Conservation (phyloP, 108 stramenopile genomes). For the Conticribra guillardii region DNA sequence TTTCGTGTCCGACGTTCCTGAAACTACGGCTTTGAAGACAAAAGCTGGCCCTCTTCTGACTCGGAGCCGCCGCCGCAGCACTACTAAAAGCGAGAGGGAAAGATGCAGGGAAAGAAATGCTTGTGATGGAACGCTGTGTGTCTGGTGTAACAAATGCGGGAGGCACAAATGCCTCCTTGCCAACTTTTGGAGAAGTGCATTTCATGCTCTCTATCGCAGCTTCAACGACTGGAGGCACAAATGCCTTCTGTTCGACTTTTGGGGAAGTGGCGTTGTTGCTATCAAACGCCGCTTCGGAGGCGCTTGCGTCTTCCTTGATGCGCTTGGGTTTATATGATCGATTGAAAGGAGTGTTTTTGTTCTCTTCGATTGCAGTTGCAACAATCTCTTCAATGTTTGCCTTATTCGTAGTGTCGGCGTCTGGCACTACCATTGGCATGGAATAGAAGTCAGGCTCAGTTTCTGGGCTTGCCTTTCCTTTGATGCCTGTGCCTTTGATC, state of each 20-base stretch:
- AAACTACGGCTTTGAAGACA: no score
- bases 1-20: no score
- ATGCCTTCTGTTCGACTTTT: no score
- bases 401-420: background rate
- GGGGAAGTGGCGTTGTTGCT: background rate
- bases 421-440: slow-evolving; percentile 29
- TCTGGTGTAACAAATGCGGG: slow-evolving; percentile 5
- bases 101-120: background rate
- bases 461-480: slow-evolving; percentile 41
- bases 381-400: slow-evolving; percentile 27
- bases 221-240: background rate
- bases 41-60: no score
- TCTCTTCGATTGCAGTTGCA: slow-evolving; percentile 25
- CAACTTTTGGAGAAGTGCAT: background rate
- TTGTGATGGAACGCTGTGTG: background rate
- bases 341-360: slow-evolving; percentile 7
- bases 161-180: background rate
- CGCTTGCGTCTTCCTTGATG: background rate
- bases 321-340: background rate
- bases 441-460: slow-evolving; percentile 53
- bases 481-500: slow-evolving; percentile 55
- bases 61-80: no score
- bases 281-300: no score
- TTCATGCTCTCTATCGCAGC: background rate
- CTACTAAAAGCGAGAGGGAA: no score